Evolutionary conservation across 108 stramenopile genomes (phyloP), one percentile per base, ranked within the genome.

Genomic region (Heterococcus sp.): DNA sequence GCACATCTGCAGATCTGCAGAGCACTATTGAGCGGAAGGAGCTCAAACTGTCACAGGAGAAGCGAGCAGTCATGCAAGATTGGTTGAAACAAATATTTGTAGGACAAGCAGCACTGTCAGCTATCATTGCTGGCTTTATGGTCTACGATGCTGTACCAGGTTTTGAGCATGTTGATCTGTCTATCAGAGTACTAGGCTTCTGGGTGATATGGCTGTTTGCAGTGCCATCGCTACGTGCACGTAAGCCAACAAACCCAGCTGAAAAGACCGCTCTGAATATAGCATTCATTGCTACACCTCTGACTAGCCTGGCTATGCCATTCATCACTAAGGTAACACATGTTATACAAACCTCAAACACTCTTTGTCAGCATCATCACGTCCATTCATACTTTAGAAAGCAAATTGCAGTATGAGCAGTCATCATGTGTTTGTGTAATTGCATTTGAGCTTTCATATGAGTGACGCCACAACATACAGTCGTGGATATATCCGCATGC

Each of bases 171-270:
- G 90, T 93, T 91, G 93, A 94, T 65, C 90, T 94, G 0, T 90
- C 92, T 32, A 93, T 97, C 72, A 75, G 84, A 32, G 96, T 96
- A 2, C 75, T 97, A 63, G 96, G 95, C 69, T 97, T 95, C 75
- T 97, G 96, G 96, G 93, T 93, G 88, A 95, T 95, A 89, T 97
- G 96, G 96, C 89, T 97, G 27, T 97, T 97, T 85, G 93, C 95
- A 68, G 92, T 97, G 35, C 96, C 96, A 32, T 92, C 92, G 35
- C 84, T 97, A 35, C 80, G 96, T 8, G 90, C 91, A 63, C 89
- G 95, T 32, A 90, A 94, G 40, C 96, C 96, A 66, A 93, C 93
- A 32, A 65, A 68, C 32, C 71, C 35, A 32, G 72, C 71, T 30
- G 96, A 97, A 88, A 97, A 96, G 92, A 89, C 89, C 87, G 95